Evolutionary conservation across 257 asterid species (phyloP), one percentile per base, ranked within the genome.

Genomic region (Gentiana macrophylla): DNA sequence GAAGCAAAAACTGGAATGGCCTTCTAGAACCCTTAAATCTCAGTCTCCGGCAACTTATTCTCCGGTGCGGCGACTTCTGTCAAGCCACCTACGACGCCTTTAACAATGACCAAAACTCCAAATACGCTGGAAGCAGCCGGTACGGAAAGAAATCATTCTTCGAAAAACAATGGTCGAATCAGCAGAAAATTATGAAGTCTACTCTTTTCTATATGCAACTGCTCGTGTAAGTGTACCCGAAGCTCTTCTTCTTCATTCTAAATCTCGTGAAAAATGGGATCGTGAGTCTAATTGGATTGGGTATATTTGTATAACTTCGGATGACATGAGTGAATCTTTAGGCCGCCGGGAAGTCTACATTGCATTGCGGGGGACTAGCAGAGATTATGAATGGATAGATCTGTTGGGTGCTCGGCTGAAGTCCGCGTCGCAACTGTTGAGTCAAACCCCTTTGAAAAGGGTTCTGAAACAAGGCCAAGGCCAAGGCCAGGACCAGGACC

Each of bases 211-310:
- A 32, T 90, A 90, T 62, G 94, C 91, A 66, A 90, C 97, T 11
- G 95, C 96, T 36, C 62, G 64, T 12, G 58, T 90, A 10, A 62
- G 72, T 35, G 32, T 50, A 12, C 64, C 50, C 0, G 70, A 71
- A 49, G 86, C 96, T 38, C n/a, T 90, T 34, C 68, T 89, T 61
- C 66, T 90, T 2, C 90, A 72, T 66, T 80, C 91, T 12, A 69
- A 63, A 13, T 82, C 96, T 0, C 83, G 85, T 0, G 86, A 90
- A 0, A 44, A 86, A 0, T 86, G 96, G 97, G 97, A 90, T 76
- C 62, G 86, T 6, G 96, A 90, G 44, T 84, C 97, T 47, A 90
- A 90, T 8, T 90, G 89, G 94, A 84, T 90, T 35, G 97, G 97
- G 44, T 84, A 84, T 70, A 62, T 90, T 24, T 90, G 94, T 3